phyloP scores from a whole-genome alignment of 2,329 filamentous ascomycete species.

The Cephalotrichum gorgonifer region DNA sequence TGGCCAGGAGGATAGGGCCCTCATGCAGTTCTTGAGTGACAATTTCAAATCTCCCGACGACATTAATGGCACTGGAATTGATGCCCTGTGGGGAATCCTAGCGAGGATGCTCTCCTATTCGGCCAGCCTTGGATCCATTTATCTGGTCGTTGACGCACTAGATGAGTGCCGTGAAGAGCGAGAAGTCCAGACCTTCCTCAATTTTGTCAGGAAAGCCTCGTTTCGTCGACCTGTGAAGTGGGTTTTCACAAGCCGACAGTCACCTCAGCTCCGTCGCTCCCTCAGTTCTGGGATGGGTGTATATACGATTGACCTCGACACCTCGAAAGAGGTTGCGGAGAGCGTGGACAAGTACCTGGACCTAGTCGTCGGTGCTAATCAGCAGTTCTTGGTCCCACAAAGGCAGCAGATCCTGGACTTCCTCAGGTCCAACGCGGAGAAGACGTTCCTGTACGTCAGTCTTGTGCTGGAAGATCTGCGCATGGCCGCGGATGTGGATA shows the following conservation, averaged over 20 bases:
- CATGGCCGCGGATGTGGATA: not conserved
- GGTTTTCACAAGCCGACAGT: not conserved
- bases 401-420: not conserved
- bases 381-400: not conserved
- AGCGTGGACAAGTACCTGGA: not conserved
- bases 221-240: not conserved
- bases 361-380: not conserved
- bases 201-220: not conserved
- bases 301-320: not conserved
- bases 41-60: not conserved
- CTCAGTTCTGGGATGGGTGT: not conserved
- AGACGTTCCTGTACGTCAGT: not conserved
- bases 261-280: not conserved
- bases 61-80: not conserved
- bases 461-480: not conserved
- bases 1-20: not conserved
- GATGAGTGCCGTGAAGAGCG: not conserved
- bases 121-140: not conserved
- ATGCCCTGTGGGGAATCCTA: not conserved
- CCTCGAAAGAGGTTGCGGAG: not conserved
- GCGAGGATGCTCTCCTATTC: not conserved
- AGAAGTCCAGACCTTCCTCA: not conserved
- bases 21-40: not conserved
- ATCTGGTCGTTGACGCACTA: not conserved
- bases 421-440: not conserved